Conservation (phyloP, 1,139 yeast genomes). For the Casaregolazyma lundiana region DNA sequence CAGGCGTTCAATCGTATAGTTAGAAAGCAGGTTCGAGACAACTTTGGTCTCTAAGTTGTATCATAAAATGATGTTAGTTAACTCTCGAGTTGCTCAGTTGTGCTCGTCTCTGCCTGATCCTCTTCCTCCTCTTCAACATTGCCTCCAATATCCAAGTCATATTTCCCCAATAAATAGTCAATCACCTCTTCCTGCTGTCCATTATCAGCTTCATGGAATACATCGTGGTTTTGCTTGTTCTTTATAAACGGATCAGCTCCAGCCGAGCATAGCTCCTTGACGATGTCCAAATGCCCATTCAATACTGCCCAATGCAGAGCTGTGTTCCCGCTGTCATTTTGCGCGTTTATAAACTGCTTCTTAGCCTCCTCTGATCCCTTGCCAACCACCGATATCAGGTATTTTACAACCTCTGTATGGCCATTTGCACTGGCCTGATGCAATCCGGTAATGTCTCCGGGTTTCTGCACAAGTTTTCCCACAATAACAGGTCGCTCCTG, state of each 20-base stretch:
- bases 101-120: conserved; percentile 27
- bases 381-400: conserved; percentile 48
- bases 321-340: conserved; percentile 83
- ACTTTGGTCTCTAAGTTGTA: conserved; percentile 51
- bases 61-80: no score
- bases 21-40: conserved; percentile 55
- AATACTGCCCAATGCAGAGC: conserved; percentile 94
- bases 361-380: conserved; percentile 34
- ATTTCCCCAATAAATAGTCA: conserved; percentile 65
- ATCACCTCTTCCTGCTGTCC: conserved; percentile 43
- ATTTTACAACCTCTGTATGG: conserved; percentile 63
- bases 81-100: no score
- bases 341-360: conserved; percentile 48
- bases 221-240: conserved; percentile 74
- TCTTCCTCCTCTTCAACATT: conserved; percentile 38
- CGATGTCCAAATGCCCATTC: conserved; percentile 76
- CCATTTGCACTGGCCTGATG: conserved; percentile 98
- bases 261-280: conserved; percentile 63
- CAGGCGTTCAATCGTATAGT: conserved; percentile 63
- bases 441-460: conserved; percentile 55
- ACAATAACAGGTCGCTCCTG: conserved; percentile 14
- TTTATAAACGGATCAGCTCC: conserved; percentile 80
- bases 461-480: conserved; percentile 18
- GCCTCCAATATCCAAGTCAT: conserved; percentile 61
- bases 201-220: conserved; percentile 83